Evolutionary conservation across 2,329 filamentous ascomycete species (phyloP).

Genomic region (Corinectria fuckeliana): DNA sequence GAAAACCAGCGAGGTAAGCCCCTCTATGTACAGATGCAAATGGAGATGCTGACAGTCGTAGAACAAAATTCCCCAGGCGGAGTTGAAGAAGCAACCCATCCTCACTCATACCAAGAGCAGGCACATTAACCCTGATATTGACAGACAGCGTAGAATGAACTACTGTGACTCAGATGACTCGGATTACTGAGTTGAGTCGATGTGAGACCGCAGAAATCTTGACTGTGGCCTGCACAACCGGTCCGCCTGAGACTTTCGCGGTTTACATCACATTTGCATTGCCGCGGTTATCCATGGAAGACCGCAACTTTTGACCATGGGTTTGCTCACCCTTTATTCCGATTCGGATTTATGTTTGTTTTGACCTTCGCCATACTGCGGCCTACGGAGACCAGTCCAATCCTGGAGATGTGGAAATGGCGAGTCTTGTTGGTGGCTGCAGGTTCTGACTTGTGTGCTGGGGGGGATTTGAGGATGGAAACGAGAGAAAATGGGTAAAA

Average conservation of each 20-base stretch:
- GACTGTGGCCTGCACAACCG: no score
- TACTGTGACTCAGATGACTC: conserved; percentile 36
- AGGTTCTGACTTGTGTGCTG: not conserved
- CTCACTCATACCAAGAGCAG: conserved; percentile 11
- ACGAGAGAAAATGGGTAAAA: not conserved
- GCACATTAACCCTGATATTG: conserved; percentile 22
- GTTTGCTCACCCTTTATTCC: not conserved
- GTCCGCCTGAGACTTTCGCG: no score
- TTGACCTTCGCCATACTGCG: not conserved
- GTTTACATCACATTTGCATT: no score
- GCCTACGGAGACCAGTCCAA: not conserved
- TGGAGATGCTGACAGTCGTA: conserved; percentile 6
- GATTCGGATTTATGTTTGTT: not conserved
- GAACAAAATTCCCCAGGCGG: conserved; percentile 26
- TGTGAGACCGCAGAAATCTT: not conserved
- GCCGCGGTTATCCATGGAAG: no score
- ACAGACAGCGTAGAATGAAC: conserved; percentile 25
- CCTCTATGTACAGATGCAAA: not conserved
- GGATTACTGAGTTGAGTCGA: conserved; percentile 13
- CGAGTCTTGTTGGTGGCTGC: not conserved
- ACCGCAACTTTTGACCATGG: no score
- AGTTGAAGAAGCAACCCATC: conserved; percentile 24
- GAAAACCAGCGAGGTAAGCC: conserved; percentile 29
- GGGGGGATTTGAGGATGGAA: not conserved
- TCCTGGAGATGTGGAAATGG: not conserved